phyloP scores from a whole-genome alignment of 202 grass and related monocot genomes.

The Schoenoplectus tabernaemontani region DNA sequence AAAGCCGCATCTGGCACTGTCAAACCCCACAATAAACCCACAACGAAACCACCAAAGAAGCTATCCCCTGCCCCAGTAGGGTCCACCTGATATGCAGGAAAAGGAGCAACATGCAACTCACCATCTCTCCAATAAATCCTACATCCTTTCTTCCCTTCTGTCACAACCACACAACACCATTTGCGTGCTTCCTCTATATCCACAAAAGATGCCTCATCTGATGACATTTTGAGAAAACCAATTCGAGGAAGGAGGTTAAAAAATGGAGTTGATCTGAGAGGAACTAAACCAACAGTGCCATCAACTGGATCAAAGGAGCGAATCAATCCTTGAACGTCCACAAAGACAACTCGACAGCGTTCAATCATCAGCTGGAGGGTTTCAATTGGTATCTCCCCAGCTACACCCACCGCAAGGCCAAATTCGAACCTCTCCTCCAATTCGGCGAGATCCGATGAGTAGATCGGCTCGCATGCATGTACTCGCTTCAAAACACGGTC shows the following conservation, averaged over 20 bases:
- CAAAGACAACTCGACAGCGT: slow-evolving; percentile 63
- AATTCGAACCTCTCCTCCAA: slow-evolving; percentile 39
- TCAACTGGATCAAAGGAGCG: slow-evolving; percentile 54
- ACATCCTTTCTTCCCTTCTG: slow-evolving; percentile 82
- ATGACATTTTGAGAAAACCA: slow-evolving; percentile 73
- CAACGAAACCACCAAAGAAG: slow-evolving; percentile 67
- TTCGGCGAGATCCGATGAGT: slow-evolving; percentile 47
- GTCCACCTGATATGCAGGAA: slow-evolving; percentile 63
- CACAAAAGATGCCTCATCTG: slow-evolving; percentile 82
- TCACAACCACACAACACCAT: slow-evolving; percentile 75
- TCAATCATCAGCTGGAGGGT: slow-evolving; percentile 64
- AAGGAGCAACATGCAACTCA: slow-evolving; percentile 53
- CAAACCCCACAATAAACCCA: slow-evolving; percentile 67
- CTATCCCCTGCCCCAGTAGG: slow-evolving; percentile 91
- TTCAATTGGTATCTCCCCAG: slow-evolving; percentile 63
- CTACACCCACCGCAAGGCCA: slow-evolving; percentile 69
- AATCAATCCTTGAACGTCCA: slow-evolving; percentile 90
- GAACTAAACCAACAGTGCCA: slow-evolving; percentile 46
- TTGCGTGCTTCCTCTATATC: slow-evolving; percentile 52
- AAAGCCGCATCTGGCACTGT: slow-evolving; percentile 67
- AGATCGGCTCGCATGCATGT: slow-evolving; percentile 63
- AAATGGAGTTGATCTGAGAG: slow-evolving; percentile 44
- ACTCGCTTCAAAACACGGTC: slow-evolving; percentile 67
- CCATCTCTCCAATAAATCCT: slow-evolving; percentile 55
- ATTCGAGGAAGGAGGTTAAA: slow-evolving; percentile 46